phyloP scores from a whole-genome alignment of 179 eudicot species.

The Corrigiola litoralis region DNA sequence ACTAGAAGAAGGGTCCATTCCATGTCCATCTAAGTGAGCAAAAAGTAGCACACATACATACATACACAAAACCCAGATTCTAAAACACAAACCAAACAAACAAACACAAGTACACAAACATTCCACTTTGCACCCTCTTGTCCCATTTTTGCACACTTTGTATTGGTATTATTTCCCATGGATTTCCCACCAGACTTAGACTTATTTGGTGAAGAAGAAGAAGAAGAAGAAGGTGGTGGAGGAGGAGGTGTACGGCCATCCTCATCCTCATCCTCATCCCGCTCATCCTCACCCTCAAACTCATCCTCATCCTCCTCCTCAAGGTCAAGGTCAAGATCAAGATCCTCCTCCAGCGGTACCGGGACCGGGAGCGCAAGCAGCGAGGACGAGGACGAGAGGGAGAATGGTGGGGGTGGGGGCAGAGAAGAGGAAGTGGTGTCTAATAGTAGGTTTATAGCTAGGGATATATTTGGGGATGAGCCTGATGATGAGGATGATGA shows the following conservation, averaged over 20 bases:
- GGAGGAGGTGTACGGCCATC: constrained; percentile 32
- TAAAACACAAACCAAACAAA: too few species aligned
- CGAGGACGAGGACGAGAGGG: constrained; percentile 32
- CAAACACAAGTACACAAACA: background rate
- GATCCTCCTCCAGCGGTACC: constrained; percentile 41
- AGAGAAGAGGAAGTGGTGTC: constrained; percentile 42
- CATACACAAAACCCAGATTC: background rate
- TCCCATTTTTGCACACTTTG: background rate
- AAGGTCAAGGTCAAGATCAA: constrained; percentile 51
- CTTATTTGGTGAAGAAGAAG: constrained; percentile 50
- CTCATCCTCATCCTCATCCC: constrained; percentile 57
- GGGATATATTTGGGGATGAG: constrained; percentile 38
- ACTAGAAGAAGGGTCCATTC: too few species aligned
- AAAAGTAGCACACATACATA: background rate
- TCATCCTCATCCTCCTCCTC: constrained; percentile 56
- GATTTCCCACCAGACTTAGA: constrained; percentile 48
- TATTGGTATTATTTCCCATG: too few species aligned
- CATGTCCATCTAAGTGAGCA: too few species aligned
- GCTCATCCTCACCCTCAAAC: constrained; percentile 52
- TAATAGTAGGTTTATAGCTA: constrained; percentile 30
- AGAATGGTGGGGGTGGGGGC: constrained; percentile 41
- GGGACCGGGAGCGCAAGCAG: constrained; percentile 34
- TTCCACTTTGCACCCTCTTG: background rate
- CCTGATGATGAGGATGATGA: constrained; percentile 25
- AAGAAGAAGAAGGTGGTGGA: background rate